Conservation (phyloP, 768 basidiomycete species). For the Boletus rubroflammeus region DNA sequence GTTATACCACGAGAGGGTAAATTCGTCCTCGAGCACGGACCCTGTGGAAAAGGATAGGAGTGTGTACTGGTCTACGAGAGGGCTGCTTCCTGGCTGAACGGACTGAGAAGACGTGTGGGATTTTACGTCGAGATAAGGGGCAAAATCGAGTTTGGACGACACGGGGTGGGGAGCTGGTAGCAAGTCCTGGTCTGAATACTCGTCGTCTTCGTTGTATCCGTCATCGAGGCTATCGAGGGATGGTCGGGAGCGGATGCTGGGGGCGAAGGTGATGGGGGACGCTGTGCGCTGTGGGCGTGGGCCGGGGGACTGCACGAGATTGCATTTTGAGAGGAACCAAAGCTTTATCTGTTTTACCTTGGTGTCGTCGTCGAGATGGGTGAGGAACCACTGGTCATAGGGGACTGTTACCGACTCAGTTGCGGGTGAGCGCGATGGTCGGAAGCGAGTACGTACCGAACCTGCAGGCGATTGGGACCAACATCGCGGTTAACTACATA, state of each 20-base stretch:
- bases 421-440: background rate
- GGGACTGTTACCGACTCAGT: slow-evolving; percentile 43
- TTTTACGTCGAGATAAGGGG: slow-evolving; percentile 8
- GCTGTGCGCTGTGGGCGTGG: slow-evolving; percentile 41
- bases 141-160: background rate
- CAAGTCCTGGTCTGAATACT: slow-evolving; percentile 28
- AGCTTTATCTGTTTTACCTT: slow-evolving; percentile 61
- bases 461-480: slow-evolving; percentile 51
- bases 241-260: slow-evolving; percentile 11
- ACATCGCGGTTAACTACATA: background rate
- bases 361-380: slow-evolving; percentile 59
- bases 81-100: slow-evolving; percentile 4
- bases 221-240: slow-evolving; percentile 26
- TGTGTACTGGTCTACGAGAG: slow-evolving; percentile 39
- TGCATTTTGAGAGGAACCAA: slow-evolving; percentile 57
- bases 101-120: slow-evolving; percentile 10
- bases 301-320: slow-evolving; percentile 34
- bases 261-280: slow-evolving; percentile 69
- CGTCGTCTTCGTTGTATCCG: slow-evolving; percentile 34
- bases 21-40: slow-evolving; percentile 66
- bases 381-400: slow-evolving; percentile 76
- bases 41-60: slow-evolving; percentile 68
- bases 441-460: slow-evolving; percentile 42
- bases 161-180: background rate
- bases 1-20: slow-evolving; percentile 52